Evolutionary conservation across 768 basidiomycete genomes (phyloP), one percentile per base, ranked within the genome.

Genomic region (Phanerodontia chrysosporium): DNA sequence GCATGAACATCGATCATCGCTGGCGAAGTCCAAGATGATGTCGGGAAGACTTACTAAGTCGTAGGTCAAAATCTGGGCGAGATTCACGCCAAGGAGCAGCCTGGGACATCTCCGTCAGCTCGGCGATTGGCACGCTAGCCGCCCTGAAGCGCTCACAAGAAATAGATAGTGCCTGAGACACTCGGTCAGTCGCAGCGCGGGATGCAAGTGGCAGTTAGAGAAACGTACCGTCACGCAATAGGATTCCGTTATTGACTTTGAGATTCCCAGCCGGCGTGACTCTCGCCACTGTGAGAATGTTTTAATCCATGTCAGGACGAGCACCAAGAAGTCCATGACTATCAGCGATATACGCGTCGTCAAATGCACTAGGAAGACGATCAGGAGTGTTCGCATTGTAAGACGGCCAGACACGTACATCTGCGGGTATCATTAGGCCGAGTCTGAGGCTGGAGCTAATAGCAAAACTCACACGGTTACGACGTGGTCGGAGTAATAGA

Each of bases 261-360:
- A 25, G 16, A 53, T 21, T n/a, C 35, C 18, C 12, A 53, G 14
- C 32, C 32, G 22, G n/a, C 52, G 52, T 9, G 30, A 36, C n/a
- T 53, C 52, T 27, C 52, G 35, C 52, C 52, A 53, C n/a, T 53
- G 52, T 42, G 21, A 18, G 35, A 39, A 53, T 3, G 52, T 53
- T 14, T 53, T 53, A 21, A 42, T 22, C 51, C 52, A 53, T 1
- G 52, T 53, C 24, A 53, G 32, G 14, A 53, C 36, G 12, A 53
- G 22, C 21, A 53, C 52, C 16, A 53, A 24, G n/a, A 32, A 16
- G 42, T 53, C 52, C 52, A 53, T 53, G 9, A 22, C 52, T 36
- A 53, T 36, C 21, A 53, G 36, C 1, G 36, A 53, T 22, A 53
- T 53, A 3, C 52, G 52, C 21, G 52, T 53, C 13, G 32, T 16